Conservation (phyloP, 2,329 filamentous ascomycete species). For the Fusarium coffeatum region DNA sequence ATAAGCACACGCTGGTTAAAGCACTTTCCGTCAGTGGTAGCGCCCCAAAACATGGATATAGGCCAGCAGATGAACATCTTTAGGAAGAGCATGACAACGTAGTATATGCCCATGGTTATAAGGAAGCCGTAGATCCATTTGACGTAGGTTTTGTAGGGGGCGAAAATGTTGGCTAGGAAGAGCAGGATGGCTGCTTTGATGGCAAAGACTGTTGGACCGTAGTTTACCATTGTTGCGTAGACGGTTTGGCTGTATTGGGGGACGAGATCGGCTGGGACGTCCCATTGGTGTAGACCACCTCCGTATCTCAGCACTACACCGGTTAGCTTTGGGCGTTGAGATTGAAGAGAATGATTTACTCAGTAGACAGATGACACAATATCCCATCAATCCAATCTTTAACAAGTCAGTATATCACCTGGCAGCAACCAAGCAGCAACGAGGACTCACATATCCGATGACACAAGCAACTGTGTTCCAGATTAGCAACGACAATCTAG, state of each 20-base stretch:
- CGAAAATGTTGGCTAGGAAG: slow-evolving; percentile 22
- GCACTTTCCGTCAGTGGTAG: slow-evolving; percentile 13
- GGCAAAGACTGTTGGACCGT: slow-evolving; percentile 29
- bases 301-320: slow-evolving; percentile 7
- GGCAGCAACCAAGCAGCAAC: accelerated
- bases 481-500: neutral
- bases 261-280: slow-evolving; percentile 22
- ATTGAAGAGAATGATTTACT: neutral
- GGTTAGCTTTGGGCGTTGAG: accelerated
- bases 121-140: slow-evolving; percentile 34
- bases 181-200: slow-evolving; percentile 31
- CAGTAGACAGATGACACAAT: slow-evolving; percentile 20
- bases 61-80: slow-evolving; percentile 32
- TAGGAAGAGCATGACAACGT: slow-evolving; percentile 19
- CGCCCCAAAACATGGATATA: slow-evolving; percentile 27
- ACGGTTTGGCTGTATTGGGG: slow-evolving; percentile 26
- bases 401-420: neutral
- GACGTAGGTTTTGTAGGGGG: slow-evolving; percentile 28
- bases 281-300: slow-evolving; percentile 29
- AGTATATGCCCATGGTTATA: slow-evolving; percentile 14
- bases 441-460: slow-evolving; percentile 16
- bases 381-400: slow-evolving; percentile 33
- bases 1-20: slow-evolving; percentile 26
- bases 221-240: slow-evolving; percentile 34
- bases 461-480: slow-evolving; percentile 14